These are phyloP conservation scores for Albugo candida DNA, from an alignment of 352 stramenopile genomes.

Conservation along the genomic window DNA sequence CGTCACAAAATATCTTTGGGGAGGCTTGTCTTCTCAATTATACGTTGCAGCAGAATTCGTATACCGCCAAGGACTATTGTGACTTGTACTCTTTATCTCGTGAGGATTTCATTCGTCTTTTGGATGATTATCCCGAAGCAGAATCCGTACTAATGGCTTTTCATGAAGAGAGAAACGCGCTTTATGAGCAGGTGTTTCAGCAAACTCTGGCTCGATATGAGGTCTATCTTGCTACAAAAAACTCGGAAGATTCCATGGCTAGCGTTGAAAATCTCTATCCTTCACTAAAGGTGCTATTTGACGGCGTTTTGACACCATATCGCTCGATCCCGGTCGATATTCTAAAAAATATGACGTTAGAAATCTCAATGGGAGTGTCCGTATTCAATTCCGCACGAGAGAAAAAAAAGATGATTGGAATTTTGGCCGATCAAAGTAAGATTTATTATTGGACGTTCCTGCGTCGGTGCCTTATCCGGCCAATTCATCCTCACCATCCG, in stretches of 20 bases:
- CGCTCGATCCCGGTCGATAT: slow-evolving; percentile 33
- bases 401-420: slow-evolving; percentile 43
- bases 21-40: slow-evolving; percentile 54
- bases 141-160: slow-evolving; percentile 37
- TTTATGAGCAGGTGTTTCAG: slow-evolving; percentile 49
- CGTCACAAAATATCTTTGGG: slow-evolving; percentile 41
- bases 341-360: slow-evolving; percentile 35
- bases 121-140: slow-evolving; percentile 64
- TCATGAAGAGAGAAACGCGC: slow-evolving; percentile 29
- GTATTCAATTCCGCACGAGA: slow-evolving; percentile 56
- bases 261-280: slow-evolving; percentile 38
- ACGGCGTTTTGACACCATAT: slow-evolving; percentile 38
- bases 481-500: slow-evolving; percentile 28
- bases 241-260: slow-evolving; percentile 31
- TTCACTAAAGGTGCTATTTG: slow-evolving; percentile 38
- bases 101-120: slow-evolving; percentile 56
- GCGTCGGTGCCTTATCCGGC: slow-evolving; percentile 12
- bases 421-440: slow-evolving; percentile 2
- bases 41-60: slow-evolving; percentile 53
- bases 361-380: slow-evolving; percentile 54
- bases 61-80: slow-evolving; percentile 42
- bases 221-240: slow-evolving; percentile 33
- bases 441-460: slow-evolving; percentile 1
- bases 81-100: slow-evolving; percentile 61
- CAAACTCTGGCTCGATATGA: slow-evolving; percentile 46